Evolutionary conservation across 805 yeast genomes (phyloP), one percentile per base, ranked within the genome.

Genomic region (Candida ortonii): DNA sequence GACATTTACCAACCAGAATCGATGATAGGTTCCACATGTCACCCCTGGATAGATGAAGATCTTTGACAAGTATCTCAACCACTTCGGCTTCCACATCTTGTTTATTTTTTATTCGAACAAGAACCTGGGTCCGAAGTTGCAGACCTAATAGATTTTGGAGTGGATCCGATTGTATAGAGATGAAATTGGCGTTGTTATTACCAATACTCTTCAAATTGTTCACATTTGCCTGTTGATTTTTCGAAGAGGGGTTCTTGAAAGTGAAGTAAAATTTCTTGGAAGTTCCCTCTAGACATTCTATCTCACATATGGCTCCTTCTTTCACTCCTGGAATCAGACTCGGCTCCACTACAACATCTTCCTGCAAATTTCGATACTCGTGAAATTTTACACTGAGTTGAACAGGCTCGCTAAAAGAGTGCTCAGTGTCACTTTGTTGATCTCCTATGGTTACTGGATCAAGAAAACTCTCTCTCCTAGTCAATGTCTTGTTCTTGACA

Each of bases 11-110:
- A 0, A 71, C 69, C 34, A 90, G 44, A 13, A 68, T 52, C 1
- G 84, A 68, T 0, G 95, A 76, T 10, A 90, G 62, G 16, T 73
- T 68, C 96, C 97, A 93, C 88, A 89, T 90, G 49, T 87, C 93
- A 41, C 95, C 96, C 46, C 98, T 66, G 3, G 95, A 77, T 11
- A 93, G 62, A 45, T 83, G 76, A 14, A 86, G 68, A 50, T 93
- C 97, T 49, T 80, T 85, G 34, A 87, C 73, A 53, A 78, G 78
- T 5, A 93, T 61, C 51, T 93, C 97, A 3, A 89, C 74, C 3
- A 86, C 71, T 49, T 93, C 96, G 1, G 89, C 83, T 42, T 76
- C 82, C n/a, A 73, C 80, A 1, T 67, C 57, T 6, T 62, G 59
- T 26, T 65, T 64, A 13, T 58, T 62, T 59, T 56, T 69, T 30